Evolutionary conservation across 2,329 filamentous ascomycete species (phyloP).

Genomic region (Pseudogymnoascus sp.): DNA sequence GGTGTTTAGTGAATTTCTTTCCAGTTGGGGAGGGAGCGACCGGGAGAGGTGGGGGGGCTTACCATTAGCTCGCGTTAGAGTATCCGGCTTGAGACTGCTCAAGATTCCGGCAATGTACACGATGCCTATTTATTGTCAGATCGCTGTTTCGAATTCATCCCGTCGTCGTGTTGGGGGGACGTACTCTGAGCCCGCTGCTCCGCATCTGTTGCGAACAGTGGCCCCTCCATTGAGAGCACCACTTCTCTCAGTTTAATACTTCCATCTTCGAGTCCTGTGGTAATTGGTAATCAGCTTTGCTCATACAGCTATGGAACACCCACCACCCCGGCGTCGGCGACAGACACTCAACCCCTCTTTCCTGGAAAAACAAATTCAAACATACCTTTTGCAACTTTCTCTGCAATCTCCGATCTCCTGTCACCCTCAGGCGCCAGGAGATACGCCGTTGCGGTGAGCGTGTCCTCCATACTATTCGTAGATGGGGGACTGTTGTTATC

Average conservation of each 20-base stretch:
- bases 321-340: background rate
- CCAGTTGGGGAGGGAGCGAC: background rate
- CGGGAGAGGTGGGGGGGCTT: background rate
- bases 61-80: background rate
- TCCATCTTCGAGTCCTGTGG: background rate
- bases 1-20: background rate
- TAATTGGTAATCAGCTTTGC: background rate
- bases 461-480: background rate
- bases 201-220: background rate
- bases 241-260: background rate
- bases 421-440: background rate
- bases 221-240: background rate
- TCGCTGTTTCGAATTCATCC: background rate
- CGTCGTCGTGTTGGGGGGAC: background rate
- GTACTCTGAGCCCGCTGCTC: background rate
- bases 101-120: constrained; percentile 6
- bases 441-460: background rate
- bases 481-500: background rate
- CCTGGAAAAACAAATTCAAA: background rate
- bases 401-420: background rate
- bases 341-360: background rate
- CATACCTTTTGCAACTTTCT: background rate
- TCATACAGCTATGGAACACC: background rate
- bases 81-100: background rate
- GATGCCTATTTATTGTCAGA: constrained; percentile 3